Conservation (phyloP, 2,329 filamentous ascomycete species). For the Colletotrichum kahawae region DNA sequence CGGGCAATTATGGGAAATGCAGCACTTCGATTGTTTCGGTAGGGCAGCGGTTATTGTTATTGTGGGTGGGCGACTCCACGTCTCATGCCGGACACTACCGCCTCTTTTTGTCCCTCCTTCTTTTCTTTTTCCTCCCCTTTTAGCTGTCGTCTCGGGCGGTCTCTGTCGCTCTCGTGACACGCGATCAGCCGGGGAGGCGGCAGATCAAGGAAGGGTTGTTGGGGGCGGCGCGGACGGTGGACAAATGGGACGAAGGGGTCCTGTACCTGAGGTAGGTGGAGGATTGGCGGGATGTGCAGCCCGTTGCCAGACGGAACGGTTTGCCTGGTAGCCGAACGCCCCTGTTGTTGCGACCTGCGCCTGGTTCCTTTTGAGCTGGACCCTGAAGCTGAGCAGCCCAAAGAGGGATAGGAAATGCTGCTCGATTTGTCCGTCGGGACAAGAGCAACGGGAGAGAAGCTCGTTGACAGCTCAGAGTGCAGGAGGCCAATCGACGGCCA, state of each 20-base stretch:
- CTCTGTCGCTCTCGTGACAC: constrained; percentile 11
- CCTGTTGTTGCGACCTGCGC: constrained; percentile 6
- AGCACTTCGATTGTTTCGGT: not conserved
- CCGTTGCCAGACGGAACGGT: constrained; percentile 16
- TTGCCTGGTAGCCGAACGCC: constrained; percentile 16
- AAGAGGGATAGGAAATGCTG: not conserved
- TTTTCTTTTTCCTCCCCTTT: not conserved
- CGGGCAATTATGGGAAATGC: not conserved
- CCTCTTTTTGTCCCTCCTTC: not conserved
- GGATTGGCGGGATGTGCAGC: not conserved
- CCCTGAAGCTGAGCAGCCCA: constrained; percentile 11
- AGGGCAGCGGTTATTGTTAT: not conserved
- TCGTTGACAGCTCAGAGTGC: constrained; percentile 11
- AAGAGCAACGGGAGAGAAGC: not conserved
- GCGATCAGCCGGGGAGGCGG: constrained; percentile 8
- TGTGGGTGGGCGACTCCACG: not conserved
- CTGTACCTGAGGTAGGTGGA: not conserved
- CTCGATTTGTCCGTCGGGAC: not conserved
- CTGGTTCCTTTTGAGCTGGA: constrained; percentile 8
- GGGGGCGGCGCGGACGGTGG: not conserved
- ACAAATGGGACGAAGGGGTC: not conserved
- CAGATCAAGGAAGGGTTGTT: not conserved
- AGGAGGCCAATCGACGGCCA: not conserved
- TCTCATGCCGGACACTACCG: not conserved
- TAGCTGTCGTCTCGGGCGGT: not conserved